A percentile compares a stretch with the other conserved stretches of the same genome.
phyloP scores from a whole-genome alignment of 805 yeast genomes.

The Wickerhamomyces sydowiorum region DNA sequence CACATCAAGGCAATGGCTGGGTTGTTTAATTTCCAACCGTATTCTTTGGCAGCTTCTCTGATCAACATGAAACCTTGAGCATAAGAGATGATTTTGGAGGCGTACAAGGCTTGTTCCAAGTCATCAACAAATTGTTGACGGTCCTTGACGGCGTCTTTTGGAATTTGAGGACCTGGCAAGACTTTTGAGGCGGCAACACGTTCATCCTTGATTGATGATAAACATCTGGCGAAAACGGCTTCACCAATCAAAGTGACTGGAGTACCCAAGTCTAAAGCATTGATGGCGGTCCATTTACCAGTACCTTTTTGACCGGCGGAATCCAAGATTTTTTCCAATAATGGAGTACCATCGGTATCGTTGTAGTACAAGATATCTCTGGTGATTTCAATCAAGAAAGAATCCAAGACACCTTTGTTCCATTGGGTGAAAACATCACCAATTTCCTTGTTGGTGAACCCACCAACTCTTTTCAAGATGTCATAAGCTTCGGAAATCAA shows the following conservation, averaged over 20 bases:
- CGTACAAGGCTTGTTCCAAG: conserved; percentile 96
- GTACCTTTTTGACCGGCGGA: conserved; percentile 99
- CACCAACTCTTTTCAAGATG: conserved; percentile 90
- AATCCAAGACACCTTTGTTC: conserved; percentile 97
- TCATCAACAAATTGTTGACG: conserved; percentile 82
- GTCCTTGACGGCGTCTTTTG: conserved; percentile 63
- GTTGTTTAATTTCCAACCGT: conserved; percentile 95
- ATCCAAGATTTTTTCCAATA: conserved; percentile 95
- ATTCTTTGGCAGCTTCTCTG: conserved; percentile 96
- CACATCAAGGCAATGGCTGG: conserved; percentile 99
- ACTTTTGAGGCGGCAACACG: conserved; percentile 79
- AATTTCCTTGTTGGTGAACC: conserved; percentile 85
- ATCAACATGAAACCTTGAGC: conserved; percentile 99
- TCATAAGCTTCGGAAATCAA: conserved; percentile 97
- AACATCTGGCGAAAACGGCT: conserved; percentile 95
- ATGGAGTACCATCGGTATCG: conserved; percentile 86
- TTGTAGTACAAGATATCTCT: conserved; percentile 88
- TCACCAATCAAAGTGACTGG: conserved; percentile 98
- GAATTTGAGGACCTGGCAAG: conserved; percentile 72
- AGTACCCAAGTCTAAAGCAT: conserved; percentile 95
- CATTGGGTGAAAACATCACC: conserved; percentile 87
- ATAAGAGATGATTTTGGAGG: conserved; percentile 96
- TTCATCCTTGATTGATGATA: conserved; percentile 88
- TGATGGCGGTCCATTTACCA: conserved; percentile 99
- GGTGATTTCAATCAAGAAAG: conserved; percentile 94